Percentiles rank a stretch among this genome's conserved stretches.
Conservation (phyloP, 352 stramenopile species). For the Phytophthora fragariaefolia region DNA sequence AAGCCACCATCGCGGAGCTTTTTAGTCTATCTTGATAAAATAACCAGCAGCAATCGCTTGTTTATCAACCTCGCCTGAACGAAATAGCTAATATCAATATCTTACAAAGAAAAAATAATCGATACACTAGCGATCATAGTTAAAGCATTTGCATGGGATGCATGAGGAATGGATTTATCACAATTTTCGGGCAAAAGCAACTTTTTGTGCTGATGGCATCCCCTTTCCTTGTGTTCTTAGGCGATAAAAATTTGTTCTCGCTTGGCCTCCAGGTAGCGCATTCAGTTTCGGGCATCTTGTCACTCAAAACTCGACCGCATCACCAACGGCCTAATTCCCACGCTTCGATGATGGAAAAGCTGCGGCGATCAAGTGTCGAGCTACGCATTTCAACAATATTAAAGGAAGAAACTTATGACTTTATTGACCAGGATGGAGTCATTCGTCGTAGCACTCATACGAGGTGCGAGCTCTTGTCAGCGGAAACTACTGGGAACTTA, state of each 20-base stretch:
- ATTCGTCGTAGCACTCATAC: slow-evolving; percentile 36
- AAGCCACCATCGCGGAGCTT: background rate
- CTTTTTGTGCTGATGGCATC: background rate
- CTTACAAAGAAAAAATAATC: no score
- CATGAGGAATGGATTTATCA: background rate
- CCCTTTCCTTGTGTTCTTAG: slow-evolving; percentile 5
- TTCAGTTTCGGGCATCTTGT: background rate
- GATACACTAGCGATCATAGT: no score
- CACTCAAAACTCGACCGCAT: background rate
- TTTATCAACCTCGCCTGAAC: background rate
- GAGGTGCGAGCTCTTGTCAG: slow-evolving; percentile 26
- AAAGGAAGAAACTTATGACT: slow-evolving; percentile 36
- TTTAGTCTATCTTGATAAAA: background rate
- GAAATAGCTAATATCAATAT: background rate
- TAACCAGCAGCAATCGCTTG: background rate
- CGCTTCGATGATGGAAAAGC: slow-evolving; percentile 3
- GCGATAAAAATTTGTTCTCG: background rate
- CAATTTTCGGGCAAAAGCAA: background rate
- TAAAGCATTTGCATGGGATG: no score
- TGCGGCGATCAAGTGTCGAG: slow-evolving; percentile 1
- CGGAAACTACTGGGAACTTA: slow-evolving; percentile 23
- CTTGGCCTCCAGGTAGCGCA: background rate
- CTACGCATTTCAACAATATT: background rate
- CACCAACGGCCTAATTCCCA: no score
- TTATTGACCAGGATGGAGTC: slow-evolving; percentile 45